A percentile compares a stretch with the other conserved stretches of the same genome.
phyloP scores from a whole-genome alignment of 108 stramenopile species.

The Aureococcus anophagefferens region DNA sequence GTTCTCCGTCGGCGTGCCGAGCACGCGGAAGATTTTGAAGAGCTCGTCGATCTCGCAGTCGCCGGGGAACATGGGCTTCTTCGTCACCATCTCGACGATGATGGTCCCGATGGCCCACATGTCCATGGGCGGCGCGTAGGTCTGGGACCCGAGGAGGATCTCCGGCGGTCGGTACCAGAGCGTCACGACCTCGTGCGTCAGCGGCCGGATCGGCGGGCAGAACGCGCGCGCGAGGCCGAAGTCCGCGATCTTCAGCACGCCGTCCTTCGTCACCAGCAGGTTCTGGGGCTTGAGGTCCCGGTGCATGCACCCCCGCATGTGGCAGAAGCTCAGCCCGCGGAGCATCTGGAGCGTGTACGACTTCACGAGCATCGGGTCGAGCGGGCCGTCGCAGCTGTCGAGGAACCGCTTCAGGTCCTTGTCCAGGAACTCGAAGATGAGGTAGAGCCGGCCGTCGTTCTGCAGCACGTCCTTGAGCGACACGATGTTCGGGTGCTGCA shows the following conservation, averaged over 20 bases:
- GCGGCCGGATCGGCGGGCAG: constrained; percentile 61
- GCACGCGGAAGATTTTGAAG: constrained; percentile 40
- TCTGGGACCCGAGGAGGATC: constrained; percentile 77
- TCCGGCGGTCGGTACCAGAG: constrained; percentile 98
- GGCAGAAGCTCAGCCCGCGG: constrained; percentile 82
- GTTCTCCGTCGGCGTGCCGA: constrained; percentile 48
- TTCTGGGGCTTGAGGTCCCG: constrained; percentile 90
- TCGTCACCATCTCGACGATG: constrained; percentile 61
- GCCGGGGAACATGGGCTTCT: constrained; percentile 26
- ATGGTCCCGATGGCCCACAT: constrained; percentile 91
- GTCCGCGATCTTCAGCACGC: constrained; percentile 92
- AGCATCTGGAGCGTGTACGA: constrained; percentile 73
- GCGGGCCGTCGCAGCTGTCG: constrained; percentile 67
- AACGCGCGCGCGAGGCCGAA: constrained; percentile 95
- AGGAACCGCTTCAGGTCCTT: constrained; percentile 90
- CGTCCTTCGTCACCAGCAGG: constrained; percentile 78
- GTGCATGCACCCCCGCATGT: constrained; percentile 92
- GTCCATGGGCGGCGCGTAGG: constrained; percentile 87
- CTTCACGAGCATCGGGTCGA: constrained; percentile 63
- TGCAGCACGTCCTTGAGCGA: constrained; percentile 72
- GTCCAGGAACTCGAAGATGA: constrained; percentile 97
- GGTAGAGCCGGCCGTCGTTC: constrained; percentile 71
- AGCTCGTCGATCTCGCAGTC: constrained; percentile 55
- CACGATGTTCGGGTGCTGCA: constrained; percentile 90
- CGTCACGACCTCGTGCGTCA: constrained; percentile 33